Base-by-base conservation (phyloP, 495 filamentous ascomycete genomes). In the Daldinia grandis region DNA sequence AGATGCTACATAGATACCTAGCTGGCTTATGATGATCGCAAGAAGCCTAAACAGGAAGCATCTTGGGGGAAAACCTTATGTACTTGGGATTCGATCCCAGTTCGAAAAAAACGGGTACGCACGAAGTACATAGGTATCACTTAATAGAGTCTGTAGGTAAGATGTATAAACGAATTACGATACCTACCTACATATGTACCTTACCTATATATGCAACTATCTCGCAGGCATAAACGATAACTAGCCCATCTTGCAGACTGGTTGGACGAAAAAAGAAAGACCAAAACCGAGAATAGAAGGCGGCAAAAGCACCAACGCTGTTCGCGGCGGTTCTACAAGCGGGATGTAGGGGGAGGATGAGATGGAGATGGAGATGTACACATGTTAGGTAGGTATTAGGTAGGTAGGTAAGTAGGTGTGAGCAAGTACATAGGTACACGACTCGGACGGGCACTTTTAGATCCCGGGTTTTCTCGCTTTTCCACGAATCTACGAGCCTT, bases 391-490 rank as follows among this genome's bases (percentile, higher is more conserved):
- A 19, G 33, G 33, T 47, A 21, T 47, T 47, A 47, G 42, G 42
- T 47, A 47, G 42, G 33, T 35, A 33, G 2, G 31, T 28, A 33
- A 9, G 14, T 33, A 15, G 30, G 30, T 38, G 1, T 38, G n/a
- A n/a, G n/a, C n/a, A n/a, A n/a, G n/a, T 38, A 38, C 4, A n/a
- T 19, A 47, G 19, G 19, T 47, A 24, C 42, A 21, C 8, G 21
- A 47, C 42, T 47, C n/a, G 8, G 19, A 24, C 17, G 19, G 42
- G 8, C 42, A 12, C 19, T 24, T 21, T 47, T 14, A 35, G 42
- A 47, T 64, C 66, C 60, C 54, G 54, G 54, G 60, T 69, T 64
- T 68, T 65, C 56, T 59, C 37, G n/a, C 31, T 38, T 37, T 38
- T 44, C 37, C 56, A 37, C 24, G 37, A 59, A 42, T 37, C 28